Evolutionary conservation across 2,329 filamentous ascomycete species (phyloP).

Genomic region (Cordyceps cateniannulata): DNA sequence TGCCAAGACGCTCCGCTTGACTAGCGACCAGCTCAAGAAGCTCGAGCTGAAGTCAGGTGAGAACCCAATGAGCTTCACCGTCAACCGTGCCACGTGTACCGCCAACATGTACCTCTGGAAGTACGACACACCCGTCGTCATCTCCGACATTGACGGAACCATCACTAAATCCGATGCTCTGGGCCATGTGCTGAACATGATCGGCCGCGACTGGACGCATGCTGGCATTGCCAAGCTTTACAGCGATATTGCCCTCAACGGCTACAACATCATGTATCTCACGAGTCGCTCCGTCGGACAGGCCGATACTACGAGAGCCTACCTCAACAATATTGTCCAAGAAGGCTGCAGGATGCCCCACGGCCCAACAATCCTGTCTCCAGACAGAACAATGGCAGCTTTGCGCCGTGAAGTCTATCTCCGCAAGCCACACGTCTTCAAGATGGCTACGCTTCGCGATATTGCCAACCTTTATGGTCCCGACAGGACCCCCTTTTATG

Average conservation of each 20-base stretch:
- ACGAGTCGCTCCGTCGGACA: conserved; percentile 92
- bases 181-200: conserved; percentile 92
- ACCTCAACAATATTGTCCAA: conserved; percentile 83
- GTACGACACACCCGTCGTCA: conserved; percentile 86
- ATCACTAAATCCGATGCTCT: conserved; percentile 97
- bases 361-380: conserved; percentile 90
- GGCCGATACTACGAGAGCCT: conserved; percentile 82
- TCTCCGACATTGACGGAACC: conserved; percentile 97
- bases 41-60: conserved; percentile 76
- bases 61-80: conserved; percentile 92
- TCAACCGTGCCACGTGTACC: conserved; percentile 87
- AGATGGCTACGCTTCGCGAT: conserved; percentile 95
- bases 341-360: conserved; percentile 80
- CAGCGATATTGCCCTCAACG: conserved; percentile 88
- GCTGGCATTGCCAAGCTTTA: conserved; percentile 95
- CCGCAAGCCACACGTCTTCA: conserved; percentile 96
- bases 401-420: conserved; percentile 88
- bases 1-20: conserved; percentile 90
- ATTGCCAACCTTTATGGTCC: conserved; percentile 82
- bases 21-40: conserved; percentile 88
- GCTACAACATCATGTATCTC: conserved; percentile 98
- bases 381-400: conserved; percentile 90
- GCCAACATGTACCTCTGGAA: conserved; percentile 94
- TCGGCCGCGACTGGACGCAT: conserved; percentile 97
- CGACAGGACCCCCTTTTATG: conserved; percentile 81